These are phyloP conservation scores for Elsinoe necatrix DNA, from an alignment of 2,329 filamentous ascomycete species.

Conservation along the genomic window DNA sequence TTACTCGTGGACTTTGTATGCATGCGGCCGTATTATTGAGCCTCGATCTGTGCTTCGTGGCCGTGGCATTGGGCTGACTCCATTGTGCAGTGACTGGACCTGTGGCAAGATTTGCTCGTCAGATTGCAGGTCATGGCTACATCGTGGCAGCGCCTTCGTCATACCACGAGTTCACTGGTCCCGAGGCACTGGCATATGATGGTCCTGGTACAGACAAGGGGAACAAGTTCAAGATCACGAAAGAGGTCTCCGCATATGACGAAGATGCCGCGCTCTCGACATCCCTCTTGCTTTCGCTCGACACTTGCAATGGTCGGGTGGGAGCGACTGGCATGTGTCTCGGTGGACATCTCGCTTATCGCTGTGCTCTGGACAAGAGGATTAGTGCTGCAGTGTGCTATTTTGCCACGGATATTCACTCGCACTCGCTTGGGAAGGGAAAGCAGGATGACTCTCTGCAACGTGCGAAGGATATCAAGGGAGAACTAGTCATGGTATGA, in stretches of 20 bases:
- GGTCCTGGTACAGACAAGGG: slow-evolving; percentile 78
- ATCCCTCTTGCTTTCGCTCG: slow-evolving; percentile 33
- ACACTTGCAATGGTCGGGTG: slow-evolving; percentile 62
- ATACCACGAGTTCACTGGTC: slow-evolving; percentile 87
- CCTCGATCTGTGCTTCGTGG: too few relatives aligned
- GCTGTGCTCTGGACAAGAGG: slow-evolving; percentile 64
- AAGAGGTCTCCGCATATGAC: slow-evolving; percentile 81
- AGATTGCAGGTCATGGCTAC: slow-evolving; percentile 87
- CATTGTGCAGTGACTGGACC: slow-evolving; percentile 66
- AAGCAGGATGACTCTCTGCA: slow-evolving; percentile 55
- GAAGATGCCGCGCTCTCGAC: slow-evolving; percentile 42
- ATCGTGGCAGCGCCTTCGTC: slow-evolving; percentile 85
- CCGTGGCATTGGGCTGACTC: not conserved
- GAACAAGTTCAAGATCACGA: slow-evolving; percentile 76
- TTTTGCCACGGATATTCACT: slow-evolving; percentile 89
- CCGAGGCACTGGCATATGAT: slow-evolving; percentile 77
- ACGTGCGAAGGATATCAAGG: slow-evolving; percentile 59
- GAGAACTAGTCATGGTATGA: slow-evolving; percentile 64
- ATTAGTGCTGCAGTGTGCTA: slow-evolving; percentile 74
- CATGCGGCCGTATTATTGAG: too few relatives aligned
- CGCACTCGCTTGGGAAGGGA: slow-evolving; percentile 61
- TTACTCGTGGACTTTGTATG: too few relatives aligned
- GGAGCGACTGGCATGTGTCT: slow-evolving; percentile 86
- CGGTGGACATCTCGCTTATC: slow-evolving; percentile 75
- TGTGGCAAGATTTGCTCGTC: slow-evolving; percentile 78